phyloP scores from a whole-genome alignment of 345 rosid genomes.

The Ceriops tagal region DNA sequence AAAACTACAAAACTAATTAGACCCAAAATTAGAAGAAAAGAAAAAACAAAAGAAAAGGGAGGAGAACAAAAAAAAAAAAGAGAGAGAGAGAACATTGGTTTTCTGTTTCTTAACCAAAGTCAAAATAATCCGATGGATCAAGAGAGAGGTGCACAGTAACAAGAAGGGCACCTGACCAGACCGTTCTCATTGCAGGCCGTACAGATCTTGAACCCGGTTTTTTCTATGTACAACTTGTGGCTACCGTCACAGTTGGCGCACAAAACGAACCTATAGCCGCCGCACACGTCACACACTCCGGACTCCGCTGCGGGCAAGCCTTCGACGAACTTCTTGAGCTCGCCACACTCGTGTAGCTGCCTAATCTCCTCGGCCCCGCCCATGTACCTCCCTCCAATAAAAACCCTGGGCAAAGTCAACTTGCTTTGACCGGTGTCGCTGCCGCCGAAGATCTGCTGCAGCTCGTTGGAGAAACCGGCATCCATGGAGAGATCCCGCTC shows the following conservation, averaged over 20 bases:
- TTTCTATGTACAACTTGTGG: conserved; percentile 66
- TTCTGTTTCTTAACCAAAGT: background rate
- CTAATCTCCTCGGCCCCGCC: conserved; percentile 87
- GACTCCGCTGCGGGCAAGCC: conserved; percentile 49
- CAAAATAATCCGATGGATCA: background rate
- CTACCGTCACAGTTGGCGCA: conserved; percentile 73
- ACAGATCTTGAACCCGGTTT: conserved; percentile 62
- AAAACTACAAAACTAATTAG: too few species aligned
- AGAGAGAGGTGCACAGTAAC: conserved; percentile 31
- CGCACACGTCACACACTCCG: conserved; percentile 56
- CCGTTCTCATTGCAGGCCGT: conserved; percentile 82
- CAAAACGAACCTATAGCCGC: conserved; percentile 60
- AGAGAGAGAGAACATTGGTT: background rate
- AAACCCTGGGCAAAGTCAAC: conserved; percentile 63
- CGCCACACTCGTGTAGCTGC: conserved; percentile 76
- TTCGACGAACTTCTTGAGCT: conserved; percentile 71
- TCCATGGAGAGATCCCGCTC: conserved; percentile 86
- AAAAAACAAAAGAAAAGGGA: background rate
- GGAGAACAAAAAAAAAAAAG: background rate
- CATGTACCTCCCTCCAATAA: conserved; percentile 73
- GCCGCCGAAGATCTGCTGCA: conserved; percentile 45
- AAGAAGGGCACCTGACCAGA: conserved; percentile 77
- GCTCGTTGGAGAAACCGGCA: conserved; percentile 44
- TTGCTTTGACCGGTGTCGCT: conserved; percentile 13
- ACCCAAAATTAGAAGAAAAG: too few species aligned